Conservation (phyloP, 345 rosid species). For the Hypericum androsaemum region DNA sequence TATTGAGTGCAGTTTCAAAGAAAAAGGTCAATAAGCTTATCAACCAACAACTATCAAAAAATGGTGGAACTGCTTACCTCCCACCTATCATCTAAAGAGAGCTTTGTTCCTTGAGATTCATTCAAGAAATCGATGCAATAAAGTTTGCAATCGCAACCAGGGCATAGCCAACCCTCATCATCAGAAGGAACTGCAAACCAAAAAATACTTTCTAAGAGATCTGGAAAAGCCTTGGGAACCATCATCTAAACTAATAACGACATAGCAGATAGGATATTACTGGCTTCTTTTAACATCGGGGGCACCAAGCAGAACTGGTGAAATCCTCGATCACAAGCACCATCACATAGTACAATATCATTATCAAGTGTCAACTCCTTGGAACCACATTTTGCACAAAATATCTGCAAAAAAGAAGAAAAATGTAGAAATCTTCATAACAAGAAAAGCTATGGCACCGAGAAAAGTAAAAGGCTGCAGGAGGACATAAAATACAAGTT, state of each 20-base stretch:
- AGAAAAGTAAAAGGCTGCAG: background rate
- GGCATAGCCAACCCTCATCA: conserved; percentile 96
- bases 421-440: conserved; percentile 17
- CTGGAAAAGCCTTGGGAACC: conserved; percentile 3
- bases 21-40: background rate
- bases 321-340: conserved; percentile 88
- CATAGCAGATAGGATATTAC: conserved; percentile 37
- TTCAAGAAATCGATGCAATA: conserved; percentile 71
- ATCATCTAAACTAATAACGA: conserved; percentile 14
- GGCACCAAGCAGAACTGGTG: conserved; percentile 89
- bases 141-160: conserved; percentile 85
- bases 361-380: conserved; percentile 66
- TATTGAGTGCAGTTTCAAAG: conserved; percentile 7
- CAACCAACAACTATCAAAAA: background rate
- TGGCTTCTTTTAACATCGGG: conserved; percentile 74
- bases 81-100: conserved; percentile 59
- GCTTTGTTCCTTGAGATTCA: conserved; percentile 60
- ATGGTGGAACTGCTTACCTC: conserved; percentile 42
- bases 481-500: background rate
- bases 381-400: conserved; percentile 94
- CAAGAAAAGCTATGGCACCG: background rate
- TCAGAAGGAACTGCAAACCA: conserved; percentile 72
- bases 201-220: conserved; percentile 3
- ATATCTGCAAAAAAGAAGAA: conserved; percentile 51
- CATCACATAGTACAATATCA: conserved; percentile 96